These are phyloP conservation scores for Chamaenerion angustifolium DNA, from an alignment of 345 rosid species.

Conservation along the genomic window DNA sequence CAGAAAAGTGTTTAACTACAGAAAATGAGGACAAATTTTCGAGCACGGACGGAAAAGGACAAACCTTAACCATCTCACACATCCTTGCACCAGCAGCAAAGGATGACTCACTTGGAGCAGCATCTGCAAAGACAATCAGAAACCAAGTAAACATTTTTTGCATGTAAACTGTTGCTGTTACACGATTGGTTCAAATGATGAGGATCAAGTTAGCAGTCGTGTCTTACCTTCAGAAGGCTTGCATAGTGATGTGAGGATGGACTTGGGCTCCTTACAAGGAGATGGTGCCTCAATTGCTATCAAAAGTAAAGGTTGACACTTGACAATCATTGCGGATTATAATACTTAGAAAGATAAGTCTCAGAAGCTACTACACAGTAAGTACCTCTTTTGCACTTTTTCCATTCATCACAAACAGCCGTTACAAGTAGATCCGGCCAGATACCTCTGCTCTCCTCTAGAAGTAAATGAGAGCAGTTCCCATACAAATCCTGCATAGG, in stretches of 20 bases:
- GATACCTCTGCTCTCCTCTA: constrained; percentile 50
- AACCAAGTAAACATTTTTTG: not conserved
- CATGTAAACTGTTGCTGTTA: not conserved
- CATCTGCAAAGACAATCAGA: constrained; percentile 22
- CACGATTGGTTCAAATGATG: not conserved
- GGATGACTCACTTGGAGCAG: constrained; percentile 48
- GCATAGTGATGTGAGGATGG: constrained; percentile 49
- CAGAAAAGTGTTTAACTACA: no score
- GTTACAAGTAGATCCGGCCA: constrained; percentile 74
- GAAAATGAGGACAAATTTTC: no score
- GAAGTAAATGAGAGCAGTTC: constrained; percentile 35
- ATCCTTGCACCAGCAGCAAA: constrained; percentile 57
- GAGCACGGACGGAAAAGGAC: constrained; percentile 12
- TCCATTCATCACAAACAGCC: constrained; percentile 80
- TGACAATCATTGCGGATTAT: no score
- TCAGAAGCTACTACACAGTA: not conserved
- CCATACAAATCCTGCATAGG: constrained; percentile 50
- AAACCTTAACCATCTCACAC: constrained; percentile 82
- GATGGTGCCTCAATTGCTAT: constrained; percentile 84
- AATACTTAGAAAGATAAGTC: no score
- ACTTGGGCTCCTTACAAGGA: constrained; percentile 70
- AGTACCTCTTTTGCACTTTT: constrained; percentile 85
- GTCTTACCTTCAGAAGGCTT: constrained; percentile 47
- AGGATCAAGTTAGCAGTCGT: not conserved
- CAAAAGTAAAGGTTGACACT: constrained; percentile 5